Evolutionary conservation across 768 basidiomycete species (phyloP).

Genomic region (Tremella yokohamensis): DNA sequence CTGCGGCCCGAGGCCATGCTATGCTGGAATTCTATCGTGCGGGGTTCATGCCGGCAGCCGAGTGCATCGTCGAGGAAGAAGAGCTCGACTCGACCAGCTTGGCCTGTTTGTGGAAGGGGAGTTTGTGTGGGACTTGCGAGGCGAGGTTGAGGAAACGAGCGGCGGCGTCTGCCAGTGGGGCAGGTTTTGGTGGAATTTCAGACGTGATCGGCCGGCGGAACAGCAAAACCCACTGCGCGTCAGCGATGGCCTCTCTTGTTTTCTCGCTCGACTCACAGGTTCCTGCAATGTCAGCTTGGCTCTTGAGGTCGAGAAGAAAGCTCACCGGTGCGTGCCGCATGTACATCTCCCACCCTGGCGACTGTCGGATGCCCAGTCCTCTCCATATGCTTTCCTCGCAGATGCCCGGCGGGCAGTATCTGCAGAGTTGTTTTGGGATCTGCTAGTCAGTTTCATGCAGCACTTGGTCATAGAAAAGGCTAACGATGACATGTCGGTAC

Average conservation of each 20-base stretch:
- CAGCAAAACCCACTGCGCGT: slow-evolving; percentile 76
- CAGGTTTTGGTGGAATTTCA: slow-evolving; percentile 33
- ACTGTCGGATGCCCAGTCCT: slow-evolving; percentile 41
- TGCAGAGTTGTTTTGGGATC: slow-evolving; percentile 36
- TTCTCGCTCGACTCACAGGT: neutral
- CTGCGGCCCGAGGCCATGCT: neutral
- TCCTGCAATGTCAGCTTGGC: neutral
- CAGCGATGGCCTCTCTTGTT: neutral
- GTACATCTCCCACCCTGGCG: slow-evolving; percentile 49
- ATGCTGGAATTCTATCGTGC: neutral
- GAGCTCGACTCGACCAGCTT: neutral
- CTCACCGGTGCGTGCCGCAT: slow-evolving; percentile 47
- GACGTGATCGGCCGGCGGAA: slow-evolving; percentile 65
- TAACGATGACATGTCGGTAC: slow-evolving; percentile 43
- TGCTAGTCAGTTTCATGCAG: slow-evolving; percentile 8
- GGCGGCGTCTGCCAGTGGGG: slow-evolving; percentile 14
- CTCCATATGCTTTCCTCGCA: slow-evolving; percentile 40
- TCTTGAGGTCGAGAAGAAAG: neutral
- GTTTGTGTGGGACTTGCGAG: neutral
- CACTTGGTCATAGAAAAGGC: slow-evolving; percentile 9
- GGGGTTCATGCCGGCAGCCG: neutral
- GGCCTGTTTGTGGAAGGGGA: neutral
- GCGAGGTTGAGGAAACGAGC: slow-evolving; percentile 29
- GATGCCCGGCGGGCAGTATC: slow-evolving; percentile 38
- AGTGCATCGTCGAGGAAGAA: neutral